Conservation (phyloP, 192 early-diverging fungal species). For the Lunasporangiospora selenospora region DNA sequence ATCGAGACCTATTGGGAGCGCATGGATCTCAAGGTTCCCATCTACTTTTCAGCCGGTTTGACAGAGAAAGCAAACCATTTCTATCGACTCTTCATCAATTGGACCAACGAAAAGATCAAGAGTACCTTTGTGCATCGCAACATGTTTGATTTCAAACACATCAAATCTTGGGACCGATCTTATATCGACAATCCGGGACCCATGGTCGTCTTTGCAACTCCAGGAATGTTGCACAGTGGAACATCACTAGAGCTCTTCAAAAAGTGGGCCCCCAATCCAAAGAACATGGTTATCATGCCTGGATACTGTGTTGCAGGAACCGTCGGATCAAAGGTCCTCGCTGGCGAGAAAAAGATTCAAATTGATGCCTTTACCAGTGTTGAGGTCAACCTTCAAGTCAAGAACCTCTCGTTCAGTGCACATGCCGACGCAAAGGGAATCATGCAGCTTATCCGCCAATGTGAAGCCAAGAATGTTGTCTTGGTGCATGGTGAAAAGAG, state of each 20-base stretch:
- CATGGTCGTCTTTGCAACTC: slow-evolving; percentile 96
- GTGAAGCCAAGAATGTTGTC: slow-evolving; percentile 87
- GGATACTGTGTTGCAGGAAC: slow-evolving; percentile 98
- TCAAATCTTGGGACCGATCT: slow-evolving; percentile 80
- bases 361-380: slow-evolving; percentile 79
- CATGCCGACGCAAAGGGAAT: slow-evolving; percentile 99
- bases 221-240: slow-evolving; percentile 98
- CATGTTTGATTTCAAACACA: slow-evolving; percentile 97
- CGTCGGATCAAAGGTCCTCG: slow-evolving; percentile 91
- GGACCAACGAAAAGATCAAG: slow-evolving; percentile 99
- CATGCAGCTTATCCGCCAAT: slow-evolving; percentile 92
- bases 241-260: slow-evolving; percentile 94
- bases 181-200: slow-evolving; percentile 83
- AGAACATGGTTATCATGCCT: slow-evolving; percentile 98
- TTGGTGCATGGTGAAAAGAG: slow-evolving; percentile 95
- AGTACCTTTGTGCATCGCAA: slow-evolving; percentile 91
- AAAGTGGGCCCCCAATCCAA: slow-evolving; percentile 92
- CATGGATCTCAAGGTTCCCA: slow-evolving; percentile 86
- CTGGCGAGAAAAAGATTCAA: slow-evolving; percentile 86
- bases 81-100: slow-evolving; percentile 97
- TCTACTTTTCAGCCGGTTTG: slow-evolving; percentile 95
- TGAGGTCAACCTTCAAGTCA: slow-evolving; percentile 89
- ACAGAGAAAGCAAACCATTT: slow-evolving; percentile 94
- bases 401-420: slow-evolving; percentile 95
- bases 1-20: slow-evolving; percentile 96